A percentile compares a stretch with the other conserved stretches of the same genome.
phyloP scores from a whole-genome alignment of 306 rosid species.

The Trifolium repens region DNA sequence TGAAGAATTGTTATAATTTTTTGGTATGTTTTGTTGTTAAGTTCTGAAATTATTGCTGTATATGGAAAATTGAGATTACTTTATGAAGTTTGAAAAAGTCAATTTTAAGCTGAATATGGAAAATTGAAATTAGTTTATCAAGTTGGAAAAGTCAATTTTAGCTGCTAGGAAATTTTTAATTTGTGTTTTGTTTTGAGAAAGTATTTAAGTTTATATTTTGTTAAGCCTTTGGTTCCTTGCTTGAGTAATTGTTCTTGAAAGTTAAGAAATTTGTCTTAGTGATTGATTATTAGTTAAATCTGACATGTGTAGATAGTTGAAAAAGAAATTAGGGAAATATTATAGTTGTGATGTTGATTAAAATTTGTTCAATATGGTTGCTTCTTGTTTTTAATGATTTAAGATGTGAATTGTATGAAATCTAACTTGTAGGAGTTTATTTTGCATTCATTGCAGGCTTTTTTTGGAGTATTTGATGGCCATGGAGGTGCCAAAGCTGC shows the following conservation, averaged over 20 bases:
- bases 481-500: constrained; percentile 95
- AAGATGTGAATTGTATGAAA: constrained; percentile 11
- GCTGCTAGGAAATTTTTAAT: background rate
- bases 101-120: background rate
- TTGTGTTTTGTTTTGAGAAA: background rate
- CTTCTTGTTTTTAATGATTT: constrained; percentile 3
- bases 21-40: constrained; percentile 6
- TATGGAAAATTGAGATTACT: constrained; percentile 7
- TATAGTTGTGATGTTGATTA: constrained; percentile 9
- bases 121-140: background rate
- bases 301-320: background rate
- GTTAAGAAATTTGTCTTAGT: constrained; percentile 23
- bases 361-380: constrained; percentile 14
- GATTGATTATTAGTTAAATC: constrained; percentile 5
- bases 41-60: background rate
- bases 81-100: constrained; percentile 3
- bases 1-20: background rate
- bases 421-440: constrained; percentile 21
- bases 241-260: background rate
- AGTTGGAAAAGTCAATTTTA: constrained; percentile 7
- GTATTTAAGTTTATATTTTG: constrained; percentile 16
- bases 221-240: constrained; percentile 1
- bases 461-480: constrained; percentile 93
- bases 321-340: constrained; percentile 11
- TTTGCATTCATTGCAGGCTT: constrained; percentile 62